Evolutionary conservation across 2,329 filamentous ascomycete genomes (phyloP), one percentile per base, ranked within the genome.

Genomic region (Fusarium acutatum): DNA sequence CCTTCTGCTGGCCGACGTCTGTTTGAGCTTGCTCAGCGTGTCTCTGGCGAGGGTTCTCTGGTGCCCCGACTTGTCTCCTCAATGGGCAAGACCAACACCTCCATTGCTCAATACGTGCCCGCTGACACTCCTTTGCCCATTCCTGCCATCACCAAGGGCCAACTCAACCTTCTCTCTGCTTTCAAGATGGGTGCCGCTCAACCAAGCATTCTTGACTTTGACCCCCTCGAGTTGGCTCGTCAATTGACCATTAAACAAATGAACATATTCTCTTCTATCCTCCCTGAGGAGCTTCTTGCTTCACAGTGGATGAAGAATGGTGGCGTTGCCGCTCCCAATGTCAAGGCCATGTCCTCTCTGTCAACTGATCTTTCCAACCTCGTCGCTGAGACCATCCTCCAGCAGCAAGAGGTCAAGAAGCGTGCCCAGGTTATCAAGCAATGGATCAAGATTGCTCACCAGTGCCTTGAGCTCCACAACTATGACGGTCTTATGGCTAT

Each of bases 401-500:
- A 94, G 63, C 89, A 94, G 64, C 89, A 93, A n/a, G 96, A 98
- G 80, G 91, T 93, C 32, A 98, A 98, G 88, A 97, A 96, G 85
- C 91, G 96, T 32, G 96, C 96, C 2, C 85, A 89, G 4, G 90
- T 95, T 59, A 96, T 99, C 84, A 98, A 99, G 85, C 95, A 98
- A 77, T 99, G 96, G 96, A 94, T 98, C 81, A 99, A 98, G 86
- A 91, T 98, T 75, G 94, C 94, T 2, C 89, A 93, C 76, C 94
- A 93, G 77, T 97, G 94, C 74, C 86, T 97, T 10, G 94, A 96
- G 78, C 88, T 98, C 32, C 93, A 96, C 84, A 99, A 99, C 84
- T 99, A 98, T 77, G 96, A 99, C 79, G 94, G 94, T 0, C 85
- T 99, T 17, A 98, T 98, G 95, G 95, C 96, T 13, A 97, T 99